phyloP scores from a whole-genome alignment of 768 basidiomycete species.

The Hortiboletus flavorubellus region DNA sequence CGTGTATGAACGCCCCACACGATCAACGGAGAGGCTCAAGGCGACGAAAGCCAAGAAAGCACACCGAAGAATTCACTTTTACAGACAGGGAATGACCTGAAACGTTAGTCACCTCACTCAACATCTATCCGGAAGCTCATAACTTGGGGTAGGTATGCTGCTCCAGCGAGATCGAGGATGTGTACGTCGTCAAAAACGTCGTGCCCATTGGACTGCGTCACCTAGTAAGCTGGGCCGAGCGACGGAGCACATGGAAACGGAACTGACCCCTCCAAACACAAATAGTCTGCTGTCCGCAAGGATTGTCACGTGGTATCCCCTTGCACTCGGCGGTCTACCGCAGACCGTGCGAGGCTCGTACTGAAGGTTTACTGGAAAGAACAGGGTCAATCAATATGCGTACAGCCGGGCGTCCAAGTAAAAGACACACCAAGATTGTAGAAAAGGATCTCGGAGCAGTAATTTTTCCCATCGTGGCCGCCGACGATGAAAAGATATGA shows the following conservation, averaged over 20 bases:
- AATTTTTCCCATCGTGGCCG: slow-evolving; percentile 80
- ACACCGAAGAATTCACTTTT: not conserved
- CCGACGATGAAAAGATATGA: slow-evolving; percentile 89
- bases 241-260: not conserved
- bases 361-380: slow-evolving; percentile 66
- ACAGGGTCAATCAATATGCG: not conserved
- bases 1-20: not conserved
- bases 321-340: slow-evolving; percentile 65
- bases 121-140: slow-evolving; percentile 67
- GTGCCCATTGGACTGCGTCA: slow-evolving; percentile 64
- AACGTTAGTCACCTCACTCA: slow-evolving; percentile 13
- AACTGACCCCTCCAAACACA: slow-evolving; percentile 68
- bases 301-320: slow-evolving; percentile 84
- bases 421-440: slow-evolving; percentile 75
- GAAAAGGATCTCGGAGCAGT: slow-evolving; percentile 69
- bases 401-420: not conserved
- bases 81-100: not conserved
- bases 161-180: slow-evolving; percentile 80
- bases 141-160: slow-evolving; percentile 88
- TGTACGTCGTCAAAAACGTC: slow-evolving; percentile 84
- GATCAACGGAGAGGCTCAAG: slow-evolving; percentile 17
- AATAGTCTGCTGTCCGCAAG: slow-evolving; percentile 84
- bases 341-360: slow-evolving; percentile 71
- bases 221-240: not conserved
- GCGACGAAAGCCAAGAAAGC: not conserved